A percentile compares a stretch with the other conserved stretches of the same genome.
phyloP scores from a whole-genome alignment of 179 eudicot genomes.

The Spinacia oleracea region DNA sequence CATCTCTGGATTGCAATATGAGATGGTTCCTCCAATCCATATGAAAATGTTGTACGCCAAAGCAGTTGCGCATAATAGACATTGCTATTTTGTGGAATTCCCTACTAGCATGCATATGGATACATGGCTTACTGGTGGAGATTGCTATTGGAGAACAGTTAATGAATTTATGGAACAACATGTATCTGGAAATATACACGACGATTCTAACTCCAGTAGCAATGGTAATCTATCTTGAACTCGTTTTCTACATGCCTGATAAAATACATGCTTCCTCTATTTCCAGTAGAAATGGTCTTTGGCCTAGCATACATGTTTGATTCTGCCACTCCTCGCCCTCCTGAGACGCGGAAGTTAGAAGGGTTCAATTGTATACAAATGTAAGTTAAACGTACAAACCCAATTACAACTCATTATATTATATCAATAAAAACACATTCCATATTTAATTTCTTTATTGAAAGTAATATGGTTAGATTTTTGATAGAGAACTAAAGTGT shows the following conservation, averaged over 20 bases:
- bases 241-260: neutral
- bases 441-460: no score
- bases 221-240: conserved; percentile 30
- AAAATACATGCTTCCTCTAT: no score
- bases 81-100: conserved; percentile 72
- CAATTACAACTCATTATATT: no score
- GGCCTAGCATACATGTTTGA: no score
- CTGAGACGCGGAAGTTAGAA: no score
- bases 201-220: conserved; percentile 31
- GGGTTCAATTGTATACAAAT: no score
- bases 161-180: conserved; percentile 50
- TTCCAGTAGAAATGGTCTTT: no score
- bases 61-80: conserved; percentile 74
- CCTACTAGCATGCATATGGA: conserved; percentile 99
- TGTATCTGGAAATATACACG: conserved; percentile 36
- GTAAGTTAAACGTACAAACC: no score
- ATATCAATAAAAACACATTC: no score
- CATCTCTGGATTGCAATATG: conserved; percentile 89
- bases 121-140: conserved; percentile 97
- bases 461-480: no score
- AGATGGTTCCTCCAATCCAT: conserved; percentile 91
- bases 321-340: no score
- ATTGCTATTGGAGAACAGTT: conserved; percentile 74
- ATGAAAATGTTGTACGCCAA: conserved; percentile 88
- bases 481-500: no score